Conservation (phyloP, 306 rosid species). For the Quercus glauca region DNA sequence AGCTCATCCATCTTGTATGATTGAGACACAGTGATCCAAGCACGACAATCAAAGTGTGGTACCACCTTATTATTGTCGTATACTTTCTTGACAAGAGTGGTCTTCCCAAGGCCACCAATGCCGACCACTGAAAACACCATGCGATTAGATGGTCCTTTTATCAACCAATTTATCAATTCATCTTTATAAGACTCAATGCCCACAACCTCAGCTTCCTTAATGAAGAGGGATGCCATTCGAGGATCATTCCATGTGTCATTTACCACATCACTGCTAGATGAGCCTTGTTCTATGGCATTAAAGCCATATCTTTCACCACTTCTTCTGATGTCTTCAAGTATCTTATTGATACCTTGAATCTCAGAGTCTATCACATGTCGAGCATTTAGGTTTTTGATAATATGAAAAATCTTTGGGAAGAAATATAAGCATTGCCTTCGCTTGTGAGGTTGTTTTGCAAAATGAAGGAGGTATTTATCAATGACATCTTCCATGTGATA, state of each 20-base stretch:
- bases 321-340: neutral
- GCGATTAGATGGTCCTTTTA: too few relatives aligned
- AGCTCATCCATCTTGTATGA: neutral
- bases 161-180: neutral
- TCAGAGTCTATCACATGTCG: neutral
- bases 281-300: neutral
- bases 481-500: conserved; percentile 12
- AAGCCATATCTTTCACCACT: neutral
- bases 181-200: neutral
- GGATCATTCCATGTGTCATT: neutral
- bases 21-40: conserved; percentile 8
- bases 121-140: too few relatives aligned
- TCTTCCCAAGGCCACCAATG: conserved; percentile 1
- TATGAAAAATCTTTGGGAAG: too few relatives aligned
- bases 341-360: neutral
- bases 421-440: neutral
- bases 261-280: too few relatives aligned
- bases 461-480: neutral
- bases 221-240: neutral
- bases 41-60: neutral
- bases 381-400: too few relatives aligned
- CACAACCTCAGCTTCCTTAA: neutral
- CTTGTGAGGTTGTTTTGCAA: neutral
- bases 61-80: neutral
- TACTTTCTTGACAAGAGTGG: conserved; percentile 7